These are phyloP conservation scores for Brassica juncea DNA, from an alignment of 345 rosid species.

Conservation along the genomic window DNA sequence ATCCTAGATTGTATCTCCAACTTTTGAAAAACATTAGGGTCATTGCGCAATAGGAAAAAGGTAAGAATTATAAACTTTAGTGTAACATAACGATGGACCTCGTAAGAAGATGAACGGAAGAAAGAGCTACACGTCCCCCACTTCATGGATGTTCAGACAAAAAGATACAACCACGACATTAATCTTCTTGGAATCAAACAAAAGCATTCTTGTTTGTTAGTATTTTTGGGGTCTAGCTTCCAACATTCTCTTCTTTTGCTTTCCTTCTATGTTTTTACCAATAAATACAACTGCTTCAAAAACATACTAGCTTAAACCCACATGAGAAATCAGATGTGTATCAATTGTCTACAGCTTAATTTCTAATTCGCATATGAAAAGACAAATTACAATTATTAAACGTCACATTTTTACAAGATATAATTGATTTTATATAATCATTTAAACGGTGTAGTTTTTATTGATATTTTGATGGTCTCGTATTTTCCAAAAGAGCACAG, in stretches of 20 bases:
- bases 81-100: not conserved
- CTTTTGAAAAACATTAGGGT: not conserved
- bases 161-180: conserved; percentile 15
- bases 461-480: not conserved
- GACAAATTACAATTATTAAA: not conserved
- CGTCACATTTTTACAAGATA: not conserved
- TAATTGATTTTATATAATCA: not conserved
- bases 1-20: not conserved
- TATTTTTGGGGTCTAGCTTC: conserved; percentile 19
- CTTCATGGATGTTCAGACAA: conserved; percentile 18
- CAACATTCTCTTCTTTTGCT: conserved; percentile 26
- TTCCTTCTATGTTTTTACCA: not conserved
- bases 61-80: not conserved
- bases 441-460: not conserved
- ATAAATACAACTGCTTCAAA: not conserved
- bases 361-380: not conserved
- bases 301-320: not conserved
- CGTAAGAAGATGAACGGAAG: not conserved
- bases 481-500: conserved; percentile 7
- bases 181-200: conserved; percentile 24
- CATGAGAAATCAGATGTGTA: not conserved
- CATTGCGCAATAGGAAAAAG: not conserved
- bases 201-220: conserved; percentile 16
- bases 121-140: not conserved
- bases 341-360: not conserved